Evolutionary conservation across 371 early-diverging fungal genomes (phyloP).

Genomic region (Lichtheimia hyalospora): DNA sequence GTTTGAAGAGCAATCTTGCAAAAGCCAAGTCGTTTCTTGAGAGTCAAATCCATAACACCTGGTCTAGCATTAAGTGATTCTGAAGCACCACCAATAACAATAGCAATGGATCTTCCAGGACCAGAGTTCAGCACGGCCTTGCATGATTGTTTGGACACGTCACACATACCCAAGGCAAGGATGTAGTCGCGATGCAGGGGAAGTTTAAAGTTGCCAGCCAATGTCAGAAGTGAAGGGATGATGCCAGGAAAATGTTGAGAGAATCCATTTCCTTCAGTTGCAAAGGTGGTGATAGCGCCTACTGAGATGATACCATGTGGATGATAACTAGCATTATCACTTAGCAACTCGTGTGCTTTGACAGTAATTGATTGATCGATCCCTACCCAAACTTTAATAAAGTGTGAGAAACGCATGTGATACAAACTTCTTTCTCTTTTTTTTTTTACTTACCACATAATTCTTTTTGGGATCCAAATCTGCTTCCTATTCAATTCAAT

Average conservation of each 20-base stretch:
- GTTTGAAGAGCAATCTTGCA: constrained; percentile 72
- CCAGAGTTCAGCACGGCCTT: constrained; percentile 68
- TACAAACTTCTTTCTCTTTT: no score
- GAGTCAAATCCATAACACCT: constrained; percentile 58
- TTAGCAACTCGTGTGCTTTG: neutral
- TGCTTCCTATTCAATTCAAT: constrained; percentile 41
- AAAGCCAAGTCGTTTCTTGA: constrained; percentile 75
- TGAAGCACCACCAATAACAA: constrained; percentile 75
- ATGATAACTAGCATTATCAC: constrained; percentile 41
- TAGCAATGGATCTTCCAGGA: constrained; percentile 68
- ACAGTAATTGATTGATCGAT: no score
- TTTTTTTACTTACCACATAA: constrained; percentile 20
- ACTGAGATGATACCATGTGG: constrained; percentile 81
- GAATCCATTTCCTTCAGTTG: constrained; percentile 61
- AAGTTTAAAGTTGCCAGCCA: constrained; percentile 57
- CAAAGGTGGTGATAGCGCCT: constrained; percentile 77
- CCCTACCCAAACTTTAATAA: no score
- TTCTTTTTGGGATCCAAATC: constrained; percentile 71
- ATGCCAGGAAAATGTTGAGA: constrained; percentile 65
- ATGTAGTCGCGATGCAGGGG: constrained; percentile 73
- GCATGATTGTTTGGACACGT: constrained; percentile 71
- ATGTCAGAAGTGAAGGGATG: constrained; percentile 52
- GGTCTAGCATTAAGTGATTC: constrained; percentile 67
- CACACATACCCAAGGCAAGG: constrained; percentile 64
- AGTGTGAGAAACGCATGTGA: no score